Evolutionary conservation across 2,329 filamentous ascomycete genomes (phyloP).

Genomic region (Thelonectria olida): DNA sequence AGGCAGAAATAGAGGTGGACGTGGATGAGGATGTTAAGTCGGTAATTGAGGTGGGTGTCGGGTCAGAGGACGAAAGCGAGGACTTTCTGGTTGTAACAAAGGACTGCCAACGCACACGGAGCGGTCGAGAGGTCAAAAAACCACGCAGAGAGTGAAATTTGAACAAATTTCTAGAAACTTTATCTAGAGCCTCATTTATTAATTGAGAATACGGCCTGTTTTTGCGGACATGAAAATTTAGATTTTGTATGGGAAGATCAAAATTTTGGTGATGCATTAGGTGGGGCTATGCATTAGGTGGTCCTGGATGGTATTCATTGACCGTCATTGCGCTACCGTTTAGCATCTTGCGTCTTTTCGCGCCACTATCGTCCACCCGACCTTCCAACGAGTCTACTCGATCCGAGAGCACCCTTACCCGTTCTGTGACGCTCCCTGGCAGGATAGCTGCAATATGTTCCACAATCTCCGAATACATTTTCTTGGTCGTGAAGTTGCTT

Average conservation of each 20-base stretch:
- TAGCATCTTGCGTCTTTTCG: conserved; percentile 35
- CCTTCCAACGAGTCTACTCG: conserved; percentile 36
- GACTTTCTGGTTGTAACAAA: no score
- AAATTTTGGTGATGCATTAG: no score
- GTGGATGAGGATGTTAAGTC: background rate
- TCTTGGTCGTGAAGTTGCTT: conserved; percentile 57
- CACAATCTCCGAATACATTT: conserved; percentile 52
- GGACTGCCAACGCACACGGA: no score
- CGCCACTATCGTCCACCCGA: conserved; percentile 15
- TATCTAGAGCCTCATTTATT: background rate
- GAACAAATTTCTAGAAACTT: background rate
- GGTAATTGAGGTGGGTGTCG: no score
- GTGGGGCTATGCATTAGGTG: no score
- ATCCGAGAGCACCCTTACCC: conserved; percentile 29
- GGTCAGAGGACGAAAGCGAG: no score
- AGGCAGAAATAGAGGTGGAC: background rate
- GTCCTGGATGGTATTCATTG: conserved; percentile 20
- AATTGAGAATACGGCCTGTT: background rate
- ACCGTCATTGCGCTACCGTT: conserved; percentile 30
- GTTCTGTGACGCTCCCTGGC: conserved; percentile 28
- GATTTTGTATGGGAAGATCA: no score
- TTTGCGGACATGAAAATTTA: background rate
- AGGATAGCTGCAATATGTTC: conserved; percentile 45
- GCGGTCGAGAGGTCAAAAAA: background rate
- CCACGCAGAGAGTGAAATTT: background rate